Base-by-base conservation (phyloP, 1,284 basidiomycete species). In the Tranzscheliella williamsii region DNA sequence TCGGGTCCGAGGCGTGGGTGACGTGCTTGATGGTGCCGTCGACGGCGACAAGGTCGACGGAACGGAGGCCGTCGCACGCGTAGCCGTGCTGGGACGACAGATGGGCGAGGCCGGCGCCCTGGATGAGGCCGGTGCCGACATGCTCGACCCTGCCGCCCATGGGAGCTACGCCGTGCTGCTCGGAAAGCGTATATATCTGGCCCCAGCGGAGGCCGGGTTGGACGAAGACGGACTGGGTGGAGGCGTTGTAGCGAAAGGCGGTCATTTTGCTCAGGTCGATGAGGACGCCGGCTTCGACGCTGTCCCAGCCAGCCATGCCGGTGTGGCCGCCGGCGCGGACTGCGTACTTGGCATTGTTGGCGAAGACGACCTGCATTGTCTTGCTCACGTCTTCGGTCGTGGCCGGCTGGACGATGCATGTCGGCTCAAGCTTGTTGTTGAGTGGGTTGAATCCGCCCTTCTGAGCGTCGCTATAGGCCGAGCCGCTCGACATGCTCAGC, bases 271-370 rank as follows among this genome's bases (percentile, higher is more conserved):
- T 35, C 4, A 70, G 37, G 24, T 67, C 58, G 22, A 70, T 43
- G 18, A 70, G 33, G 0, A 70, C 40, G 15, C 67, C 67, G 1
- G 29, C 24, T 1, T 42, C 5, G 23, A 46, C 44, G 30, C 38
- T 44, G 39, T 67, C 54, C 49, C 57, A 67, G 4, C 46, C 53
- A 7, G 36, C 32, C 49, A 68, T 70, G 15, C 56, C 48, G 5
- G 67, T 50, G 29, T 70, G 67, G 3, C 67, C 67, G 6, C 58
- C 65, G 0, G 65, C 40, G 13, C 67, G 63, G 11, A 70, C 50
- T 13, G 65, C 65, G 35, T 68, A 67, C 17, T 35, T 26, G 5
- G 38, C 37, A 1, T 44, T 31, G 40, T 48, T 29, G 6, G 3
- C 15, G 42, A 36, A 49, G 21, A 62, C 31, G 12, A 42, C 21